These are phyloP conservation scores for Craspedostauros australis DNA, from an alignment of 108 stramenopile genomes.

Conservation along the genomic window DNA sequence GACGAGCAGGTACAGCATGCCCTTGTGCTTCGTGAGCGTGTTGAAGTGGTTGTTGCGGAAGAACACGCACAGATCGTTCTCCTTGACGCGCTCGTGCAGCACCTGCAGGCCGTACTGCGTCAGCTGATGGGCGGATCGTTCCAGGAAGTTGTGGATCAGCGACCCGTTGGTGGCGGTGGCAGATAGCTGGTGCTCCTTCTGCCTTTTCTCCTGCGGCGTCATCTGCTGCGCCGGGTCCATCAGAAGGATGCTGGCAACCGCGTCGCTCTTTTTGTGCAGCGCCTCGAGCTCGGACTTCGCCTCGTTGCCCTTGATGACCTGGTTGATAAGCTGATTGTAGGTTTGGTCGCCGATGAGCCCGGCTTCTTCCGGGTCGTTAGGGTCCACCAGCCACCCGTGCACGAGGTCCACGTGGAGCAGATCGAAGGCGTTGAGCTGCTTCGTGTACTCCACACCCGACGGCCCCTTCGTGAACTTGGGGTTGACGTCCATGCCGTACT, in stretches of 20 bases:
- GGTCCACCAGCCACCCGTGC: slow-evolving; percentile 97
- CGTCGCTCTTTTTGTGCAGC: neutral
- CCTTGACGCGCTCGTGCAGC: slow-evolving; percentile 65
- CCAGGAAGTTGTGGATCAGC: slow-evolving; percentile 62
- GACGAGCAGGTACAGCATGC: slow-evolving; percentile 75
- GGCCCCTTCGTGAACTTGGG: slow-evolving; percentile 79
- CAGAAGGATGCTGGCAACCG: too few species aligned
- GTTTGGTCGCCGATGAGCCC: slow-evolving; percentile 41
- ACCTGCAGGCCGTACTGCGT: slow-evolving; percentile 79
- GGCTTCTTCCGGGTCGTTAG: slow-evolving; percentile 47
- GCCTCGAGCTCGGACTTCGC: slow-evolving; percentile 21
- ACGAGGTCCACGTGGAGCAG: slow-evolving; percentile 78
- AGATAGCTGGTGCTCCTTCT: slow-evolving; percentile 13
- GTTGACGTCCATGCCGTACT: slow-evolving; percentile 97
- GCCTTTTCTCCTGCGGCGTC: neutral
- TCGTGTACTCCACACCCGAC: slow-evolving; percentile 86
- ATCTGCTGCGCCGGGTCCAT: too few species aligned
- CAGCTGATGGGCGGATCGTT: slow-evolving; percentile 70
- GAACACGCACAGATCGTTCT: slow-evolving; percentile 79
- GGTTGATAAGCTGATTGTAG: slow-evolving; percentile 93
- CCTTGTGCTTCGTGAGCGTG: slow-evolving; percentile 83
- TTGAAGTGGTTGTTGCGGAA: slow-evolving; percentile 98
- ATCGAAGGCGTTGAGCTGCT: slow-evolving; percentile 87
- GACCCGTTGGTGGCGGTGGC: slow-evolving; percentile 41
- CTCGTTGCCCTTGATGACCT: slow-evolving; percentile 72